Evolutionary conservation across 2,329 filamentous ascomycete genomes (phyloP).

Genomic region (Akanthomyces lecanii): DNA sequence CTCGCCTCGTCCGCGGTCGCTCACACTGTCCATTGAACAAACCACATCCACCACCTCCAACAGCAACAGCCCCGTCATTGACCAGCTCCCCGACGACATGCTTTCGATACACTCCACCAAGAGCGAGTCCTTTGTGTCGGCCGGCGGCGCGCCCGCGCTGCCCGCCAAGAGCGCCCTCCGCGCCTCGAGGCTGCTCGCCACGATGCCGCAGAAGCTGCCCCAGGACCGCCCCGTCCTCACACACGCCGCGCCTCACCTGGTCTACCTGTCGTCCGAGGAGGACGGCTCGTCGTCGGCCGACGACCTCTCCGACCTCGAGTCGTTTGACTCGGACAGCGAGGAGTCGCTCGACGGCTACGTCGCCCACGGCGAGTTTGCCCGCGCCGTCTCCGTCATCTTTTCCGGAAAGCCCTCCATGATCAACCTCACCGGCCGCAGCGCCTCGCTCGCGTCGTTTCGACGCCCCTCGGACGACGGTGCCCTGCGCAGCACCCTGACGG

Average conservation of each 20-base stretch:
- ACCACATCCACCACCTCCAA: not conserved
- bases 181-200: conserved; percentile 39
- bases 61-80: not conserved
- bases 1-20: conserved; percentile 3
- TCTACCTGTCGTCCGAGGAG: conserved; percentile 63
- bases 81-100: conserved; percentile 25
- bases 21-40: conserved; percentile 8
- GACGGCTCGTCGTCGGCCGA: conserved; percentile 60
- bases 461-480: conserved; percentile 22
- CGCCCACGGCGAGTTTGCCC: conserved; percentile 53
- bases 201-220: conserved; percentile 28
- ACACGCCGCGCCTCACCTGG: conserved; percentile 49
- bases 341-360: conserved; percentile 29
- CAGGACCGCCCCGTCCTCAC: conserved; percentile 31
- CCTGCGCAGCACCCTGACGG: conserved; percentile 30
- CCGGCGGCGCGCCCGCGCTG: conserved; percentile 37
- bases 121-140: conserved; percentile 20
- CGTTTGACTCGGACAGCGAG: conserved; percentile 41
- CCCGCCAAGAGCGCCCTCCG: conserved; percentile 48
- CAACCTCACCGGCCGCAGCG: conserved; percentile 45
- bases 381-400: conserved; percentile 56
- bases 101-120: conserved; percentile 22
- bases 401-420: conserved; percentile 57
- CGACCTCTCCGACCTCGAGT: conserved; percentile 31
- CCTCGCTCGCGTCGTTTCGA: conserved; percentile 35